Evolutionary conservation across 2,329 filamentous ascomycete genomes (phyloP).

Genomic region (Hirsutella rhossiliensis): DNA sequence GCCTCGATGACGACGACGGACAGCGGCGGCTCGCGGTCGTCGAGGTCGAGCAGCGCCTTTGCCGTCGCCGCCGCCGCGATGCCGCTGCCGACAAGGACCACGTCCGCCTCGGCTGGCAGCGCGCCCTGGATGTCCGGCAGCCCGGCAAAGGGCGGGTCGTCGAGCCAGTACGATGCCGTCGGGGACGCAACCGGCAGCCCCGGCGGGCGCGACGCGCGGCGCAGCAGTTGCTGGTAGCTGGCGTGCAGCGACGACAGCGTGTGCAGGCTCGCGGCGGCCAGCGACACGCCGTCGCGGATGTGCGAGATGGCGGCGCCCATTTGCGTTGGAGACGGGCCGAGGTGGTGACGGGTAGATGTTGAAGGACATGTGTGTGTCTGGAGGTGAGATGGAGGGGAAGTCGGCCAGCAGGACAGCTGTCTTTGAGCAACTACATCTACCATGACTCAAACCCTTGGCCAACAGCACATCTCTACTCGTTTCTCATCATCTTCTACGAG

Average conservation of each 20-base stretch:
- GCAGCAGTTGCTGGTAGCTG: constrained; percentile 15
- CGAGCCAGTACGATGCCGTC: constrained; percentile 33
- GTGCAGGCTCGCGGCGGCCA: constrained; percentile 12
- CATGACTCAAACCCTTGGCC: too few species aligned
- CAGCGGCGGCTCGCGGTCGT: constrained; percentile 1
- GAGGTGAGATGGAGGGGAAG: too few species aligned
- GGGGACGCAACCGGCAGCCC: constrained; percentile 28
- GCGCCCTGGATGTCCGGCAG: constrained; percentile 20
- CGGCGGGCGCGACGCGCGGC: constrained; percentile 18
- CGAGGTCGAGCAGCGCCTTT: constrained; percentile 15
- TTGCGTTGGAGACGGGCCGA: too few species aligned
- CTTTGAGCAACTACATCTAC: too few species aligned
- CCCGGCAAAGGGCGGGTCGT: constrained; percentile 28
- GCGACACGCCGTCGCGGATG: constrained; percentile 10
- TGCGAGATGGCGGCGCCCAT: constrained; percentile 23
- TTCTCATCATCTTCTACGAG: too few species aligned
- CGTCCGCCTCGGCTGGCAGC: constrained; percentile 28
- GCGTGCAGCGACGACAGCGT: constrained; percentile 14
- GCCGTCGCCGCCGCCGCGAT: constrained; percentile 31
- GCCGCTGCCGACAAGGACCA: constrained; percentile 42
- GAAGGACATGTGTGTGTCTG: too few species aligned
- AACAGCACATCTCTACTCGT: too few species aligned
- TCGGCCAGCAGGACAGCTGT: too few species aligned
- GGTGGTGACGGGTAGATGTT: too few species aligned
- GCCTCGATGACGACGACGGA: constrained; percentile 37